Percentiles rank a stretch among this genome's conserved stretches.
Evolutionary conservation across 1,139 yeast species (phyloP).

Genomic region (Protomyces lactucae-debilis): DNA sequence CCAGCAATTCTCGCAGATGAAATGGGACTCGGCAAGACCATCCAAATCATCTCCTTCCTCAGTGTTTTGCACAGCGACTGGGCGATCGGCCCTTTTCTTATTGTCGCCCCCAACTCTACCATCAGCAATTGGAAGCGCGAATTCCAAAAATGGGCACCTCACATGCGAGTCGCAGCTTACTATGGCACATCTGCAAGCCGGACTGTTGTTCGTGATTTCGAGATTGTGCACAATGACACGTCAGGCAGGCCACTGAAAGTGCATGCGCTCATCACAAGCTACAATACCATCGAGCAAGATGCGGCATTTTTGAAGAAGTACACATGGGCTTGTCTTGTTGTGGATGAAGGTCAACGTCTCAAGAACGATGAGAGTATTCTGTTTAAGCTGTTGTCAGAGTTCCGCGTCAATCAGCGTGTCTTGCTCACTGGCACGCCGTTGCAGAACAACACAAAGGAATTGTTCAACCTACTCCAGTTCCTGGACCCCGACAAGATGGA

Average conservation of each 20-base stretch:
- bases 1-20: slow-evolving; percentile 94
- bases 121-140: slow-evolving; percentile 81
- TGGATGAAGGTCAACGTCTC: slow-evolving; percentile 88
- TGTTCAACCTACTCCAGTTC: slow-evolving; percentile 38
- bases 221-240: slow-evolving; percentile 46
- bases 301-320: slow-evolving; percentile 60
- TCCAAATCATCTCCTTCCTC: slow-evolving; percentile 70
- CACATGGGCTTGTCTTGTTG: slow-evolving; percentile 80
- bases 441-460: slow-evolving; percentile 77
- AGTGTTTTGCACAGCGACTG: slow-evolving; percentile 31
- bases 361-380: slow-evolving; percentile 72
- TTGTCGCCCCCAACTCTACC: slow-evolving; percentile 78
- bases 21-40: slow-evolving; percentile 95
- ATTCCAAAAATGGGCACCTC: slow-evolving; percentile 84
- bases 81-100: slow-evolving; percentile 52
- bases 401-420: slow-evolving; percentile 69
- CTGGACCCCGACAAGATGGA: slow-evolving; percentile 30
- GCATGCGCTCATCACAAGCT: slow-evolving; percentile 72
- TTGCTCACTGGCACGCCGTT: slow-evolving; percentile 85
- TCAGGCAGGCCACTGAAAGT: slow-evolving; percentile 51
- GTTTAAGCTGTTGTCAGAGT: slow-evolving; percentile 65
- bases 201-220: slow-evolving; percentile 59
- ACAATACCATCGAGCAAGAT: slow-evolving; percentile 73
- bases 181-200: slow-evolving; percentile 61
- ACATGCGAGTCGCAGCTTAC: slow-evolving; percentile 57